These are phyloP conservation scores for Saccharum spontaneum DNA, from an alignment of 176 grass and related monocot genomes.

Conservation along the genomic window DNA sequence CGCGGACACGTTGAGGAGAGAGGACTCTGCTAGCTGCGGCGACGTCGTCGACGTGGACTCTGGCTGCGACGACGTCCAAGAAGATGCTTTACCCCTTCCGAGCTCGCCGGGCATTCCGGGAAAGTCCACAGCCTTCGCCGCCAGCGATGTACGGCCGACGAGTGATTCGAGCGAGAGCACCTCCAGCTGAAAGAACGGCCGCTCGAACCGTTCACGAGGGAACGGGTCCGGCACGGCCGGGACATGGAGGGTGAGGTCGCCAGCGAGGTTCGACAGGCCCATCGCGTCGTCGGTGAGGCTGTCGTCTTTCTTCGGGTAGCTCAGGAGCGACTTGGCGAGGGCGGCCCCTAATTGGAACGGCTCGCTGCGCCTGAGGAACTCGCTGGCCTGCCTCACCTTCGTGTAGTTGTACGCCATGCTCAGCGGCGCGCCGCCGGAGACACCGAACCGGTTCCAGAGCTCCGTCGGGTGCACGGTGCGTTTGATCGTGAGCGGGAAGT, in stretches of 20 bases:
- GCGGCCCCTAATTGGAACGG: constrained; percentile 60
- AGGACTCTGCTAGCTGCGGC: background rate
- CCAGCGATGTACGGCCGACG: constrained; percentile 46
- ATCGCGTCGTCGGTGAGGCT: background rate
- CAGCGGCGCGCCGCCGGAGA: constrained; percentile 26
- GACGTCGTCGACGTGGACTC: background rate
- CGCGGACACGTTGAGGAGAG: constrained; percentile 44
- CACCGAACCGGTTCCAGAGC: constrained; percentile 53
- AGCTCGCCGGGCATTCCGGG: background rate
- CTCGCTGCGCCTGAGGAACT: constrained; percentile 60
- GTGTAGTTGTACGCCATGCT: constrained; percentile 59
- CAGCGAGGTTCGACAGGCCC: constrained; percentile 48
- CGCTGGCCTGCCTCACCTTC: constrained; percentile 43
- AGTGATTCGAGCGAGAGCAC: constrained; percentile 62
- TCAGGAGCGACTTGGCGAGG: constrained; percentile 83
- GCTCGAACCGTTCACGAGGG: constrained; percentile 40
- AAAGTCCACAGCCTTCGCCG: background rate
- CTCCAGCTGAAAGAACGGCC: constrained; percentile 66
- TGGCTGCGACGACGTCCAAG: background rate
- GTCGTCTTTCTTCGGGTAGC: constrained; percentile 51
- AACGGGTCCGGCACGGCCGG: constrained; percentile 43
- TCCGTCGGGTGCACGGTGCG: constrained; percentile 49
- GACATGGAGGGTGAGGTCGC: constrained; percentile 63
- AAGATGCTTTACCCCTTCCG: constrained; percentile 1
- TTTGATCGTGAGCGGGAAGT: constrained; percentile 56